Conservation (phyloP, 2,329 filamentous ascomycete genomes). For the Cytospora mali region DNA sequence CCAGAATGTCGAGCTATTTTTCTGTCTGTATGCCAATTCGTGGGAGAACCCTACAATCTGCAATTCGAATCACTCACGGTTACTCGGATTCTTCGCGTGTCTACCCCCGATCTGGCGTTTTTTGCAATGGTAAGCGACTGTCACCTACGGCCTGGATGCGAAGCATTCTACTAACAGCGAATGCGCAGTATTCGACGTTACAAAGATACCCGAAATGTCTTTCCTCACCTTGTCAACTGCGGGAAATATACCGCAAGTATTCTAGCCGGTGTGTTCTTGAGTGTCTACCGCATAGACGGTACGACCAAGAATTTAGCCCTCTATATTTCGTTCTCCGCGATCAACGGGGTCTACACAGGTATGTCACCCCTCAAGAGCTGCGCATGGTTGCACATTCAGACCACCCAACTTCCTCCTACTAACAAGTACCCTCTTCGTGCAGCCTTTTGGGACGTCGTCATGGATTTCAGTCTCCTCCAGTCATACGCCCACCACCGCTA, state of each 20-base stretch:
- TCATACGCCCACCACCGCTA: conserved; percentile 66
- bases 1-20: conserved; percentile 89
- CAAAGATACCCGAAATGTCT: conserved; percentile 80
- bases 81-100: conserved; percentile 82
- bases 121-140: conserved; percentile 13
- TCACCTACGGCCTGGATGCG: not conserved
- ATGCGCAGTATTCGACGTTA: conserved; percentile 70
- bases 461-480: conserved; percentile 95
- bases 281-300: conserved; percentile 77
- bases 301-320: conserved; percentile 61
- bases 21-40: conserved; percentile 81
- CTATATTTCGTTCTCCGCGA: conserved; percentile 78
- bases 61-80: conserved; percentile 81
- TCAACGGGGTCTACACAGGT: conserved; percentile 84
- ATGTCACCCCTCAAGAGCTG: conserved; percentile 37
- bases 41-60: conserved; percentile 78
- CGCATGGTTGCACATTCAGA: not conserved
- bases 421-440: not conserved
- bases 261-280: conserved; percentile 74
- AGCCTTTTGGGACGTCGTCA: conserved; percentile 90
- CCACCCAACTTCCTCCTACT: conserved; percentile 7
- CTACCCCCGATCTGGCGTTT: conserved; percentile 68
- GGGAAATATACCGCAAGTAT: conserved; percentile 91
- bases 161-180: not conserved
- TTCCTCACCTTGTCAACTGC: conserved; percentile 90